These are phyloP conservation scores for Colletotrichum magnum DNA, from an alignment of 2,329 filamentous ascomycete genomes.

Conservation along the genomic window DNA sequence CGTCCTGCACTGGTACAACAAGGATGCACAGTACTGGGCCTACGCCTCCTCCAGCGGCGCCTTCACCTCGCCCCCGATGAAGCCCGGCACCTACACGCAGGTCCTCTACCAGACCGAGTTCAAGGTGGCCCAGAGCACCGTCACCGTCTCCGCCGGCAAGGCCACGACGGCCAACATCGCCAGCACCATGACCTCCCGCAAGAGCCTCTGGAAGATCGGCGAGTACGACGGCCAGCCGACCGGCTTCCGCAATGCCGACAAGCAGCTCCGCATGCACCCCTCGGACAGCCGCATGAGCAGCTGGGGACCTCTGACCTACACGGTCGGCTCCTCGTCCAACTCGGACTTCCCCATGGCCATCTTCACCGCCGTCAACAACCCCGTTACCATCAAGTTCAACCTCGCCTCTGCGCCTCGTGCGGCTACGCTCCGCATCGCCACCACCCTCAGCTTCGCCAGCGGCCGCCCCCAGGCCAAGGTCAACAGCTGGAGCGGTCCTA, in stretches of 20 bases:
- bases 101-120: conserved; percentile 74
- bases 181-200: conserved; percentile 59
- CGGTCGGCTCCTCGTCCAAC: conserved; percentile 67
- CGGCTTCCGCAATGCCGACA: conserved; percentile 77
- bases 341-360: conserved; percentile 76
- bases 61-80: conserved; percentile 77
- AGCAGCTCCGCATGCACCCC: conserved; percentile 78
- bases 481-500: conserved; percentile 65
- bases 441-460: conserved; percentile 73
- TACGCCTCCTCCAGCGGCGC: conserved; percentile 67
- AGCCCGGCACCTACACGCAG: conserved; percentile 78
- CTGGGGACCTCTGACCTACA: conserved; percentile 74
- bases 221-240: conserved; percentile 75
- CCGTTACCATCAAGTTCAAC: conserved; percentile 72
- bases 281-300: conserved; percentile 74
- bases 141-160: conserved; percentile 64
- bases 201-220: conserved; percentile 74
- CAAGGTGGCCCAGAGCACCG: conserved; percentile 64
- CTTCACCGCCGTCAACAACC: conserved; percentile 72
- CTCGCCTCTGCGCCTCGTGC: conserved; percentile 65
- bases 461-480: conserved; percentile 70
- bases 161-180: conserved; percentile 66
- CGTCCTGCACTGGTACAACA: conserved; percentile 78
- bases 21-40: conserved; percentile 75
- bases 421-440: conserved; percentile 74